A percentile compares a stretch with the other conserved stretches of the same genome.
These are phyloP conservation scores for Suillus paluster DNA, from an alignment of 768 basidiomycete genomes.

Conservation along the genomic window DNA sequence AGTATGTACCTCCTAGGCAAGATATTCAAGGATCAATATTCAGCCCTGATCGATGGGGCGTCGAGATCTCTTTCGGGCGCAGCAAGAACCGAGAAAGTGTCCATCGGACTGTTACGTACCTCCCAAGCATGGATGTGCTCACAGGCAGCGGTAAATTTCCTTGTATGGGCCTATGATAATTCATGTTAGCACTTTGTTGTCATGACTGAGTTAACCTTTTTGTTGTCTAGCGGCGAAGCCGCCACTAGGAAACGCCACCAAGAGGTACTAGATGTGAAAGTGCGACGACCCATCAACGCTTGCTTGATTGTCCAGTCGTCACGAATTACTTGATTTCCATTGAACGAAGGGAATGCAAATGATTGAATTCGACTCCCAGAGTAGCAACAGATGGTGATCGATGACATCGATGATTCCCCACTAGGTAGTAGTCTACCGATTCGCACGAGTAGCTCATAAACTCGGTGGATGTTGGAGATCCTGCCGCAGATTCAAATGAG, in stretches of 20 bases:
- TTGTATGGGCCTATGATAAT: not conserved
- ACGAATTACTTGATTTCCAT: not conserved
- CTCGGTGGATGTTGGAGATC: constrained; percentile 1
- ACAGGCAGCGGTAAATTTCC: not conserved
- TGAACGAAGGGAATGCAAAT: not conserved
- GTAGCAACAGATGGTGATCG: not conserved
- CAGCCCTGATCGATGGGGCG: not conserved
- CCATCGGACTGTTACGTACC: constrained; percentile 4
- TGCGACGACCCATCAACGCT: not conserved
- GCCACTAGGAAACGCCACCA: not conserved
- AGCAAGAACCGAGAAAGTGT: not conserved
- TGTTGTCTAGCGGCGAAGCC: not conserved
- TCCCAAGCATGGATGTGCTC: not conserved
- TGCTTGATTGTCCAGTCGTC: not conserved
- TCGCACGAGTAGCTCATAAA: not conserved
- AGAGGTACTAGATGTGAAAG: not conserved
- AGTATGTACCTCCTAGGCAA: not conserved
- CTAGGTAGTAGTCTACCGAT: too few relatives aligned
- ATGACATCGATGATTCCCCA: not conserved
- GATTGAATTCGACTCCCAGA: not conserved
- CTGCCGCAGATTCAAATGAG: not conserved
- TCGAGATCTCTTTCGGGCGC: too few relatives aligned
- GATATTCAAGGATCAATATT: not conserved
- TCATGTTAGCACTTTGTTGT: not conserved
- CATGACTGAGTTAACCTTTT: not conserved